Percentiles rank a stretch among this genome's conserved stretches.
Conservation (phyloP, 108 stramenopile genomes). For the Nitzschia inconspicua region DNA sequence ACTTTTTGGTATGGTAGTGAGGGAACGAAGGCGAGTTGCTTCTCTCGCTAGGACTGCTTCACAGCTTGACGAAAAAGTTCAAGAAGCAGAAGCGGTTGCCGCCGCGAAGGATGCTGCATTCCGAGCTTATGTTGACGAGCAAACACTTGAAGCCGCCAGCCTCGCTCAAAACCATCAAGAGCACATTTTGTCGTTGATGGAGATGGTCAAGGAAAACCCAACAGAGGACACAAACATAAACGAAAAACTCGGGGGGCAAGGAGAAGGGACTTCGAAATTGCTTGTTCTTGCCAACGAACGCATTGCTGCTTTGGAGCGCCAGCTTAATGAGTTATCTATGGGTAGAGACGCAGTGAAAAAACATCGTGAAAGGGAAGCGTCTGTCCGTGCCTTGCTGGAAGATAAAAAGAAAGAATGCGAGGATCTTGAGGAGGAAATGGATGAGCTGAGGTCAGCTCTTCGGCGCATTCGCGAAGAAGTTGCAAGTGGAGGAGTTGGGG, state of each 20-base stretch:
- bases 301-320: constrained; percentile 47
- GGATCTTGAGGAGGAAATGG: constrained; percentile 23
- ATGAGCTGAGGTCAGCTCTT: constrained; percentile 26
- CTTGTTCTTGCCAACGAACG: constrained; percentile 58
- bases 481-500: background rate
- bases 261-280: constrained; percentile 29
- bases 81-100: constrained; percentile 32
- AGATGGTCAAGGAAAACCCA: constrained; percentile 42
- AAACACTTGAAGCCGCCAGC: constrained; percentile 33
- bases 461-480: constrained; percentile 32
- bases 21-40: constrained; percentile 54
- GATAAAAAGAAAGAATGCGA: constrained; percentile 32
- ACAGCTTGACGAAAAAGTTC: constrained; percentile 40
- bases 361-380: constrained; percentile 35
- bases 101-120: constrained; percentile 48
- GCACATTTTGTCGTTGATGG: constrained; percentile 64
- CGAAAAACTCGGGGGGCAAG: background rate
- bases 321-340: constrained; percentile 32
- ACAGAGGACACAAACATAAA: background rate
- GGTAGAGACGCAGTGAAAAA: constrained; percentile 23
- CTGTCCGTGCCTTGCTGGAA: constrained; percentile 4
- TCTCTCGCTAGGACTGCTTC: constrained; percentile 52
- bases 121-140: constrained; percentile 45
- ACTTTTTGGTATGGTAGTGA: constrained; percentile 71
- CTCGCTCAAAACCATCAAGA: constrained; percentile 55